These are phyloP conservation scores for Tulasnella calospora DNA, from an alignment of 768 basidiomycete genomes.

Conservation along the genomic window DNA sequence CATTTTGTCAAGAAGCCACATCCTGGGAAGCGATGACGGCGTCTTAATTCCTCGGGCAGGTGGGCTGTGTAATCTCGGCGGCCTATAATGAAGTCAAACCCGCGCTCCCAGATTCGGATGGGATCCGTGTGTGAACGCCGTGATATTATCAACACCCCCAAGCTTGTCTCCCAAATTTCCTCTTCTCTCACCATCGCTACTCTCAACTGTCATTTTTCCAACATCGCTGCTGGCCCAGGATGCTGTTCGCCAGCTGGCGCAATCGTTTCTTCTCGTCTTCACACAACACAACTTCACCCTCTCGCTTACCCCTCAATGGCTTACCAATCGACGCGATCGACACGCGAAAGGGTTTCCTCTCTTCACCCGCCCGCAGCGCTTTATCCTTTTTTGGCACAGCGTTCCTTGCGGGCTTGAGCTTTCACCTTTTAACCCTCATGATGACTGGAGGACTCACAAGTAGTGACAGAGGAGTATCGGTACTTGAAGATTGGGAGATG, in stretches of 20 bases:
- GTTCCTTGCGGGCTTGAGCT: conserved; percentile 22
- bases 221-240: neutral
- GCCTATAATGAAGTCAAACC: neutral
- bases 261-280: neutral
- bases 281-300: neutral
- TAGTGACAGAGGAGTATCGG: neutral
- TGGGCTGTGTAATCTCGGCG: neutral
- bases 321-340: neutral
- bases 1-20: neutral
- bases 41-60: neutral
- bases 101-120: neutral
- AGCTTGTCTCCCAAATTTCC: neutral
- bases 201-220: neutral
- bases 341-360: neutral
- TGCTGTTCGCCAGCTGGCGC: neutral
- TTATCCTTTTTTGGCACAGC: conserved; percentile 29
- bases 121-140: neutral
- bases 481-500: conserved; percentile 3
- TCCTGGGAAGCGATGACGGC: neutral
- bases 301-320: neutral
- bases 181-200: neutral
- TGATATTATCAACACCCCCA: neutral
- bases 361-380: neutral
- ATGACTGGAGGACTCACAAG: neutral
- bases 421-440: conserved; percentile 27